Conservation (phyloP, 108 stramenopile genomes). For the Pseudonitzschia pungens region DNA sequence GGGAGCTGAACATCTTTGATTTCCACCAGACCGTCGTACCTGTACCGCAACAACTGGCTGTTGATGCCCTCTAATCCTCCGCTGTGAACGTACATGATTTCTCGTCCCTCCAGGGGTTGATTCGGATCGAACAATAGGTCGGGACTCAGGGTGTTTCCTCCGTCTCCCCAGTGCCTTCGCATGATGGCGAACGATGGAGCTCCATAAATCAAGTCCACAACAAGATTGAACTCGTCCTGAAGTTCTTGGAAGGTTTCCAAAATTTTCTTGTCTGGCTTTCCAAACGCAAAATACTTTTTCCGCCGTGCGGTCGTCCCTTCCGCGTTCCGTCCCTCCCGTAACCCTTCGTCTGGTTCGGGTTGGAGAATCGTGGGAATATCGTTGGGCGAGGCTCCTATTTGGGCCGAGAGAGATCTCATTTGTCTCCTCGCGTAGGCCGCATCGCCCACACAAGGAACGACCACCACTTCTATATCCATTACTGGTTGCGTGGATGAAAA, state of each 20-base stretch:
- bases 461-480: conserved; percentile 77
- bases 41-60: conserved; percentile 85
- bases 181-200: conserved; percentile 75
- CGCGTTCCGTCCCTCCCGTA: neutral
- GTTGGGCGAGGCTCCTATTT: conserved; percentile 26
- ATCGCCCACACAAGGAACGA: conserved; percentile 85
- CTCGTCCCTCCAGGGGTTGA: conserved; percentile 55
- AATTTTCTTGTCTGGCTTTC: conserved; percentile 57
- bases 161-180: conserved; percentile 62
- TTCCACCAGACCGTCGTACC: conserved; percentile 78
- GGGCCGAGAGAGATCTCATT: conserved; percentile 63
- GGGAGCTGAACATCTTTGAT: conserved; percentile 41
- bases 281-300: conserved; percentile 65
- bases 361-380: conserved; percentile 63
- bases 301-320: neutral
- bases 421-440: conserved; percentile 71
- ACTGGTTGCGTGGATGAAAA: neutral
- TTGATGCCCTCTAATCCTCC: conserved; percentile 90
- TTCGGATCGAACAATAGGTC: conserved; percentile 30
- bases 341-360: conserved; percentile 16
- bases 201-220: conserved; percentile 77
- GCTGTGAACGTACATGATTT: conserved; percentile 88
- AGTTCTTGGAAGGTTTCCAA: conserved; percentile 65
- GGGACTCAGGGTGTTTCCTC: conserved; percentile 17
- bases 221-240: conserved; percentile 57